These are phyloP conservation scores for Cutaneotrichosporon arboriforme DNA, from an alignment of 1,284 basidiomycete species.

Conservation along the genomic window DNA sequence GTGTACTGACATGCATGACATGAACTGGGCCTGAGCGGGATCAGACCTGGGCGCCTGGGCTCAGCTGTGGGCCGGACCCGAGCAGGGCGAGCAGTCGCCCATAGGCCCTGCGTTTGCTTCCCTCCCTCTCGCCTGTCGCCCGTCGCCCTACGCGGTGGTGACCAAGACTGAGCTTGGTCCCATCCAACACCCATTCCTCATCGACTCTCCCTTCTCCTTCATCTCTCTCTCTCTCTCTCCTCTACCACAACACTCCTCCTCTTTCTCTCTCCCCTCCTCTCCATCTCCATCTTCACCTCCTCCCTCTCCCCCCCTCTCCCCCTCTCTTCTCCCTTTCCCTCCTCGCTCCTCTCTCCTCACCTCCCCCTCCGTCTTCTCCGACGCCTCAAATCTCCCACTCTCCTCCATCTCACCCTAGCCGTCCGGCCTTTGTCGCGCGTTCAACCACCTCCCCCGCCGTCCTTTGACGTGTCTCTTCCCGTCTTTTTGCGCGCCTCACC, in stretches of 20 bases:
- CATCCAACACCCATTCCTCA: background rate
- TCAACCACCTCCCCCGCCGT: slow-evolving; percentile 9
- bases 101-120: too few relatives aligned
- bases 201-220: background rate
- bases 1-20: too few relatives aligned
- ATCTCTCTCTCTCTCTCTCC: slow-evolving; percentile 3
- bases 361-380: slow-evolving; percentile 17
- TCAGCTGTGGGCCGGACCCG: too few relatives aligned
- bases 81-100: too few relatives aligned
- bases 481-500: slow-evolving; percentile 10
- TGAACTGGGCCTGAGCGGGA: too few relatives aligned
- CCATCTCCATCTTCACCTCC: slow-evolving; percentile 8
- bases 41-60: too few relatives aligned
- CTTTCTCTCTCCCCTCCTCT: slow-evolving; percentile 4
- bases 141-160: slow-evolving; percentile 2
- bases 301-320: slow-evolving; percentile 10
- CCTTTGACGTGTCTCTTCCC: background rate
- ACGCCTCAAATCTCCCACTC: slow-evolving; percentile 10
- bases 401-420: slow-evolving; percentile 4
- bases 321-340: slow-evolving; percentile 5
- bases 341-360: slow-evolving; percentile 12
- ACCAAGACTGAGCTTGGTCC: background rate
- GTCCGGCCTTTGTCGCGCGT: slow-evolving; percentile 12
- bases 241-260: slow-evolving; percentile 1
- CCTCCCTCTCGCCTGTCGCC: slow-evolving; percentile 1